These are phyloP conservation scores for Centrapalus pauciflorus DNA, from an alignment of 129 eudicot species.

Conservation along the genomic window DNA sequence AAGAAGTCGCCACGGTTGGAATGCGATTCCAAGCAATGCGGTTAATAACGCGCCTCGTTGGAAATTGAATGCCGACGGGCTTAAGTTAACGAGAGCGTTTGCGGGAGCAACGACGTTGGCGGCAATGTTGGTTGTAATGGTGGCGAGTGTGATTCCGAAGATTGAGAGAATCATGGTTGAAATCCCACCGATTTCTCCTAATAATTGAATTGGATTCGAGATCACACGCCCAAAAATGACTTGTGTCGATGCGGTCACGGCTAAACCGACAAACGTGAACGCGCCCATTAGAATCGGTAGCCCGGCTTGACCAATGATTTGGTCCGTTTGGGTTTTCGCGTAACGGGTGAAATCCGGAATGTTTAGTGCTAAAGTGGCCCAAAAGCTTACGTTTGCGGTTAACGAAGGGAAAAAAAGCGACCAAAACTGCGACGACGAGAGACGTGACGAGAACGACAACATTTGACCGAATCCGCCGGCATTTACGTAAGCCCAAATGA, in stretches of 20 bases:
- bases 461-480: conserved; percentile 78
- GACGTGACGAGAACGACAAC: conserved; percentile 51
- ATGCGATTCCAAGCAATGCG: conserved; percentile 81
- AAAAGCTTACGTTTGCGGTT: conserved; percentile 89
- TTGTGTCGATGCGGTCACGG: conserved; percentile 82
- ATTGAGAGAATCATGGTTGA: conserved; percentile 61
- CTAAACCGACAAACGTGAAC: conserved; percentile 89
- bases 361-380: conserved; percentile 88
- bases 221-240: conserved; percentile 73
- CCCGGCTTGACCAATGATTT: conserved; percentile 78
- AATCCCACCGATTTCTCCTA: conserved; percentile 67
- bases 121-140: conserved; percentile 84
- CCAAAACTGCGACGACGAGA: conserved; percentile 77
- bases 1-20: conserved; percentile 93
- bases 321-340: conserved; percentile 71
- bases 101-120: conserved; percentile 97
- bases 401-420: conserved; percentile 71
- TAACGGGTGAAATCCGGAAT: conserved; percentile 91
- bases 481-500: conserved; percentile 69
- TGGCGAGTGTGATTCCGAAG: conserved; percentile 77
- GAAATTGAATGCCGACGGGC: conserved; percentile 71
- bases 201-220: conserved; percentile 68
- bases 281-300: conserved; percentile 83
- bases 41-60: conserved; percentile 70
- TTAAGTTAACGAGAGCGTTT: conserved; percentile 71